Percentiles rank a stretch among this genome's conserved stretches.
Conservation (phyloP, 768 basidiomycete genomes). For the Hirschioporus abietinus region DNA sequence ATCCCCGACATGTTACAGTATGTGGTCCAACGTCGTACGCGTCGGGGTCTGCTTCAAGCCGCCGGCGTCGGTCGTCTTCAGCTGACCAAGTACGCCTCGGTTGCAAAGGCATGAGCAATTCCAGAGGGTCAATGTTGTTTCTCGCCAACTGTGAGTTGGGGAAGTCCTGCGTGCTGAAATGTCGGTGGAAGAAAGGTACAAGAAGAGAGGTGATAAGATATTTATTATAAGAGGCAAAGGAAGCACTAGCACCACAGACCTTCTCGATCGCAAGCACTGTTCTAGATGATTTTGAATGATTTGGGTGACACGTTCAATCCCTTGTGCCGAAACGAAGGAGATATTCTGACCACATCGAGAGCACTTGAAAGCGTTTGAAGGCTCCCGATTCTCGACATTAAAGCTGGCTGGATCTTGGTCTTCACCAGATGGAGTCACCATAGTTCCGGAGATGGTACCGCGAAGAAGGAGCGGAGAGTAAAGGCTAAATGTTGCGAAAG, state of each 20-base stretch:
- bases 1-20: background rate
- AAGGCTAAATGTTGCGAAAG: background rate
- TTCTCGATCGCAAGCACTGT: background rate
- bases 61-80: background rate
- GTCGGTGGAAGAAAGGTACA: background rate
- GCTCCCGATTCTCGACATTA: background rate
- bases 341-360: background rate
- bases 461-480: background rate
- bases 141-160: background rate
- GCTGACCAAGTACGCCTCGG: background rate
- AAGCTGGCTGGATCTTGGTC: background rate
- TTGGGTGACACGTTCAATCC: constrained; percentile 1
- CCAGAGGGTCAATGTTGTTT: background rate
- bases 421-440: background rate
- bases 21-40: background rate
- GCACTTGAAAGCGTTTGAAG: background rate
- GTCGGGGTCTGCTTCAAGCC: background rate
- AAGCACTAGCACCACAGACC: background rate
- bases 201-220: background rate
- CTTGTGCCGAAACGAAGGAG: background rate
- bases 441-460: background rate
- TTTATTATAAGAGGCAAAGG: background rate
- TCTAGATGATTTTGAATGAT: background rate
- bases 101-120: background rate
- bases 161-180: background rate